Base-by-base conservation (phyloP, 352 stramenopile genomes). In the Phytophthora litchii region DNA sequence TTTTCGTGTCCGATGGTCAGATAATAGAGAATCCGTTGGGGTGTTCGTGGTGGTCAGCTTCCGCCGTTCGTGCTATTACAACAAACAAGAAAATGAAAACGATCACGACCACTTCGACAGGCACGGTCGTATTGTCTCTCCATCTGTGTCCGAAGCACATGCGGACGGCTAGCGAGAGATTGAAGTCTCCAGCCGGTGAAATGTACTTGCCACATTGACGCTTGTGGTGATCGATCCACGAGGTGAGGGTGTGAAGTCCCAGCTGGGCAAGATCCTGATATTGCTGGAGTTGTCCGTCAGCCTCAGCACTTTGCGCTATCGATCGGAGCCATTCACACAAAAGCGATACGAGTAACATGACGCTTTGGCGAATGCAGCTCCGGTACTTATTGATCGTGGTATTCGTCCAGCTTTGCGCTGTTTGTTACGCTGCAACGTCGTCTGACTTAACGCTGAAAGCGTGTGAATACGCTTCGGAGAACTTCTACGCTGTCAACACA, bases 401-500 rank as follows among this genome's bases (percentile, higher is more conserved):
- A 1, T 41, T 40, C 11, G 31, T 57, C 8, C 60, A 67, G 20
- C 11, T 74, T 52, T 46, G 40, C 20, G 16, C 34, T 53, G 19
- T 29, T 36, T 19, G 32, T 31, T 9, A 42, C 4, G 66, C 54
- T 1, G 31, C 52, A 8, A 55, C 32, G 16, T 62, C 56, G 27
- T 62, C 34, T 27, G 52, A 48, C 21, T 37, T 41, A 23, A 51
- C 51, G 7, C 45, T 55, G 25, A 69, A 52, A 43, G 51, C 46
- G 19, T 75, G 66, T 29, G 34, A 62, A 40, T 68, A 65, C 56
- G 12, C 51, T 9, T 13, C 46, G 0, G 54, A 68, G n/a, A 60
- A 61, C 40, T 35, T 70, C 8, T 82, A 85, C 48, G 67, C 78
- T 31, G 52, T 60, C 34, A 70, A 82, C 35, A 25, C 48, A 5